Evolutionary conservation across 495 filamentous ascomycete genomes (phyloP).

Genomic region (Annulohypoxylon moriforme): DNA sequence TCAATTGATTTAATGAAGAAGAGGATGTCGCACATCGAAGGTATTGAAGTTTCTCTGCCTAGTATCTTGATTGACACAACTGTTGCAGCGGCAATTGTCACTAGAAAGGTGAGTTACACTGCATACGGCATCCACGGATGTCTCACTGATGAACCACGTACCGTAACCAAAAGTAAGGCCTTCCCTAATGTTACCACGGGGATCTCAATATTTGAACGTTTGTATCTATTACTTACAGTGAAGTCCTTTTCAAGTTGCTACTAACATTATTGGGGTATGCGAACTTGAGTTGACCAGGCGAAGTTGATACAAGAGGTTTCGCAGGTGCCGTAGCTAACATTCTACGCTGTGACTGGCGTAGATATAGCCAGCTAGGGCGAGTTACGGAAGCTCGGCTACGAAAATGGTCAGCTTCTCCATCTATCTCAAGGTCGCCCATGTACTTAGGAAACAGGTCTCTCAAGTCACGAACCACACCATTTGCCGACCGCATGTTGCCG

Average conservation of each 20-base stretch:
- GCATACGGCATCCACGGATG: background rate
- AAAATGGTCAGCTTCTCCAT: slow-evolving; percentile 4
- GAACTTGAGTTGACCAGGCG: slow-evolving; percentile 18
- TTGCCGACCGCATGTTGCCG: slow-evolving; percentile 17
- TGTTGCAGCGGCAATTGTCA: slow-evolving; percentile 82
- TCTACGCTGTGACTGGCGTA: slow-evolving; percentile 10
- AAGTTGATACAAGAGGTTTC: slow-evolving; percentile 36
- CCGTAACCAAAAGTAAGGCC: slow-evolving; percentile 56
- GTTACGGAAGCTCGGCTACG: slow-evolving; percentile 14
- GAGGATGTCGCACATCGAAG: slow-evolving; percentile 57
- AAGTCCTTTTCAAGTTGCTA: slow-evolving; percentile 17
- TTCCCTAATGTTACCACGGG: slow-evolving; percentile 31
- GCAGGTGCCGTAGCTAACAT: slow-evolving; percentile 19
- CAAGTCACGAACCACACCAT: slow-evolving; percentile 26
- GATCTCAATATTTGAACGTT: background rate
- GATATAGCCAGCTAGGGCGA: slow-evolving; percentile 1
- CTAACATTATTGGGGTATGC: slow-evolving; percentile 9
- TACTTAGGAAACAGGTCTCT: too few relatives aligned
- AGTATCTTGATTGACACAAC: slow-evolving; percentile 82
- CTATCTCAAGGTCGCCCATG: background rate
- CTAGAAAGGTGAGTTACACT: slow-evolving; percentile 47
- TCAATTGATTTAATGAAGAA: background rate
- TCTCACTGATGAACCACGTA: slow-evolving; percentile 35
- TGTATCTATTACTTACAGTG: slow-evolving; percentile 39
- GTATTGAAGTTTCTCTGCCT: slow-evolving; percentile 78